A percentile compares a stretch with the other conserved stretches of the same genome.
Evolutionary conservation across 768 basidiomycete species (phyloP).

Genomic region (Suillus decipiens): DNA sequence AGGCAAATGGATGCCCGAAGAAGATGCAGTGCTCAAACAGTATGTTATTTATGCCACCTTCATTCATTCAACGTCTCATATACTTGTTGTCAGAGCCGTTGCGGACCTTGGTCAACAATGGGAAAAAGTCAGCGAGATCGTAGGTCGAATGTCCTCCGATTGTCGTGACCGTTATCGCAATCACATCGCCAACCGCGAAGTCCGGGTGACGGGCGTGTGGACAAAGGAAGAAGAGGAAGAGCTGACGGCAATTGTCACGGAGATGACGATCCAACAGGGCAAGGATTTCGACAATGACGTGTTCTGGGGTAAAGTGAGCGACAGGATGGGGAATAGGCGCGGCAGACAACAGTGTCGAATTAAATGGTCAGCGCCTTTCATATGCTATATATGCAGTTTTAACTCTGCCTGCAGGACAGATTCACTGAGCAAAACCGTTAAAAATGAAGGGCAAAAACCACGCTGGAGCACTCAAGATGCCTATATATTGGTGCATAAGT

Average conservation of each 20-base stretch:
- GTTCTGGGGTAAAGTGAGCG: constrained; percentile 79
- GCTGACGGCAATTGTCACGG: constrained; percentile 71
- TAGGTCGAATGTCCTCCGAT: constrained; percentile 77
- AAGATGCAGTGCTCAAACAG: constrained; percentile 67
- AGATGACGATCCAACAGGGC: constrained; percentile 73
- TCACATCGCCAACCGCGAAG: constrained; percentile 68
- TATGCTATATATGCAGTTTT: constrained; percentile 6
- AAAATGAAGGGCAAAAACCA: constrained; percentile 68
- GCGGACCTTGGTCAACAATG: constrained; percentile 71
- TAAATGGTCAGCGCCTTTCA: constrained; percentile 61
- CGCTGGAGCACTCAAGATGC: constrained; percentile 79
- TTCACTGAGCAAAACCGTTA: constrained; percentile 67
- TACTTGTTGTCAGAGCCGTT: constrained; percentile 55
- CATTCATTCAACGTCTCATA: constrained; percentile 10
- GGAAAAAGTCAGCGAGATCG: constrained; percentile 72
- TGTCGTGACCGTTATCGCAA: constrained; percentile 88
- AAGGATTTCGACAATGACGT: constrained; percentile 76
- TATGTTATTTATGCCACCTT: constrained; percentile 34
- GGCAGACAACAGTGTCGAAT: constrained; percentile 84
- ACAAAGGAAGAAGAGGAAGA: constrained; percentile 78
- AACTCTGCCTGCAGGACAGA: constrained; percentile 59
- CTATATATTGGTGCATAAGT: constrained; percentile 84
- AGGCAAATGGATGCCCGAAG: constrained; percentile 68
- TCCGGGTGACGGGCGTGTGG: constrained; percentile 71
- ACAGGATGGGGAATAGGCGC: constrained; percentile 74